Evolutionary conservation across 306 rosid genomes (phyloP), one percentile per base, ranked within the genome.

Genomic region (Arachis stenosperma): DNA sequence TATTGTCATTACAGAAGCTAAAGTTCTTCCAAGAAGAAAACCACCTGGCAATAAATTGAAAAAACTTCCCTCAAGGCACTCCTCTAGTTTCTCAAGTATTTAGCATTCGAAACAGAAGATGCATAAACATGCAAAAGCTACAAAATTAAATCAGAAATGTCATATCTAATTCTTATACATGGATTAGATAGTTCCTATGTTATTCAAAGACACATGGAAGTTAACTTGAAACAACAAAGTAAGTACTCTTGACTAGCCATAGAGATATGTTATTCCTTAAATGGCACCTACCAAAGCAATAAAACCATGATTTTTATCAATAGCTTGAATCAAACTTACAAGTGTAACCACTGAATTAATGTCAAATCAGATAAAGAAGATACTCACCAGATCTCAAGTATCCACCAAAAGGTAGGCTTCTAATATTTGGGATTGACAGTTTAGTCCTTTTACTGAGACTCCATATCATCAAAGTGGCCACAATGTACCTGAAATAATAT

Each of bases 1-100:
- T 15, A 53, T 69, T 48, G 74, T 69, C 74, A 55, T 69, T 55
- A 69, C 74, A 41, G 52, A 5, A 54, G 74, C 74, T 54, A 69
- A 54, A 54, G 74, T 67, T 50, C 71, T 67, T 59, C 71, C 71
- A 48, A 67, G 58, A 47, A 67, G 71, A 58, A 67, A 48, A 48
- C 71, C 59, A 7, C 59, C 71, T 67, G 43, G 42, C 57, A 67
- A 29, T 47, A 67, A 47, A 29, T 12, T 44, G 6, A 17, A 27
- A 22, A 22, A 22, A 22, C 27, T 22, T 22, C 27, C 27, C 27
- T 22, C 27, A 22, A 14, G n/a, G 9, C 14, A 11, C 2, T 5
- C n/a, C 64, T 33, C 17, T 17, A 10, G 17, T 14, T 63, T 41
- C 29, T 63, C 37, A 8, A 42, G 6, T 63, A 39, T 14, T 14